Evolutionary conservation across 164 flowering plant species (phyloP), one percentile per base, ranked within the genome.

Genomic region (Macadamia integrifolia): DNA sequence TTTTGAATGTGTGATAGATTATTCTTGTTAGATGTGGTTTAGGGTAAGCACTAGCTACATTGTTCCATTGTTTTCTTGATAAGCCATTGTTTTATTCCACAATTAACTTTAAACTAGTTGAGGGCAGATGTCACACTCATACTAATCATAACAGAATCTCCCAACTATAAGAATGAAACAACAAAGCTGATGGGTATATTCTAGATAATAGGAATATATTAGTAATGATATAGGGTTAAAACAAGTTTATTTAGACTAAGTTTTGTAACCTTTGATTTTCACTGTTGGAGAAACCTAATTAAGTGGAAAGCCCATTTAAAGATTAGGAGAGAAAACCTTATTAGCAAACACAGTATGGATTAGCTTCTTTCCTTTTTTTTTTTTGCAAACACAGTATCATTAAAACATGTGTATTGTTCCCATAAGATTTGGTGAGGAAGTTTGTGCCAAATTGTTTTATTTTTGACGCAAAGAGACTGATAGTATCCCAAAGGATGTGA

Each of bases 121-220:
- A 65, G 31, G 32, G 68, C 44, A 65, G 18, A 65, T 65, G 68
- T 65, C 68, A 35, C 60, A 31, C 30, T 53, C 68, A 65, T 15
- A 53, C 60, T 52, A 65, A 65, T 65, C 68, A 53, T 53, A 46
- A 53, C 59, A 65, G 68, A 65, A 65, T 65, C 68, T 65, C 15
- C 35, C 68, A 65, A 65, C 53, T 15, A 23, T 7, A 6, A 65
- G 48, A 55, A 62, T 9, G 35, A 55, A 53, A 57, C 59, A 65
- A 65, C 15, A 53, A 65, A 65, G 18, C 48, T 59, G 18, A 50
- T 65, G 58, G 58, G 14, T 35, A 29, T 65, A 46, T 31, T 30
- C 52, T 59, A 65, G 68, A 44, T 52, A 53, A 31, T 52, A 23
- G 55, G 32, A 32, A 65, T 14, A 12, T 11, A 35, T 31, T 15